A percentile compares a stretch with the other conserved stretches of the same genome.
phyloP scores from a whole-genome alignment of 345 rosid species.

The Arabidopsis thaliana region TAIR10.1 NC_003075.7:16590001-16590500 shows the following conservation, averaged over 20 bases:
- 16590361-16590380: background rate
- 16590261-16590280: background rate
- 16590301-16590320: background rate
- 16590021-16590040: slow-evolving; percentile 29
- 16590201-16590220: background rate
- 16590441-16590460: background rate
- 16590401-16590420: background rate
- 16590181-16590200: background rate
- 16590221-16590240: too few species aligned
- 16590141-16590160: slow-evolving; percentile 25
- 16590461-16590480: background rate
- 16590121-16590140: slow-evolving; percentile 30
- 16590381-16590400: background rate
- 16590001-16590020: slow-evolving; percentile 39
- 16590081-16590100: slow-evolving; percentile 40
- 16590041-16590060: slow-evolving; percentile 44
- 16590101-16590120: slow-evolving; percentile 45
- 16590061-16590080: slow-evolving; percentile 33
- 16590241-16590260: background rate
- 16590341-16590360: background rate
- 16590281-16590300: background rate
- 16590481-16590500: background rate
- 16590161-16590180: background rate
- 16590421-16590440: background rate
- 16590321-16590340: background rate